Base-by-base conservation (phyloP, 148 eudicot species). In the Vaccinium macrocarpon region DNA sequence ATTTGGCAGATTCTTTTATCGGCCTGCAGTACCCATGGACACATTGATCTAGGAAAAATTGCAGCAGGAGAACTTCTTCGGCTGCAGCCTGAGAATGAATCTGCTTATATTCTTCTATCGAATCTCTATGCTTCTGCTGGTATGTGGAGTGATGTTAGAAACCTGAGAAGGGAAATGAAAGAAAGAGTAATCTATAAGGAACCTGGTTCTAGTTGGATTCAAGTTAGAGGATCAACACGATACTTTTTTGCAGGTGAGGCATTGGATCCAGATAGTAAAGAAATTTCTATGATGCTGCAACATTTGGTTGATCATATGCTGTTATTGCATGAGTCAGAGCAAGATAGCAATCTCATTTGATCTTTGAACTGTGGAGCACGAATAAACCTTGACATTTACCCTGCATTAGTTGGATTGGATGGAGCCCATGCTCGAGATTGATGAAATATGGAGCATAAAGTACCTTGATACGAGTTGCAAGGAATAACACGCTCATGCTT, bases 1-100 rank as follows among this genome's bases (percentile, higher is more conserved):
- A 87, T 92, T 29, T 92, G 93, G 93, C 94, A 87, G 82, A 92
- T 90, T 85, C 85, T 92, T 76, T 86, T 92, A 70, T 91, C 93
- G 51, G 89, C 93, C 72, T 92, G 93, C 86, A 81, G 82, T 74
- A 89, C 80, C 56, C 84, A 81, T 42, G 82, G 87, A 73, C 83
- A 91, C 51, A 79, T 88, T 21, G 90, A 88, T 79, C 82, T 90
- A 25, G 93, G 93, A 78, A 85, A 86, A 84, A 49, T 89, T 78
- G 94, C 93, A 18, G 89, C 92, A 25, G 72, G 53, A 80, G 88
- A 92, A 83, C 93, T 92, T 57, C 85, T 90, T 72, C 81, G 80
- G 86, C 82, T 92, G 84, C 91, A 92, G 85, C 94, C 93, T 79
- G 87, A 87, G 57, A 92, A 90, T 85, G 94, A 92, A 61, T 92